phyloP scores from a whole-genome alignment of 345 rosid genomes.

The Brassica rapa region DNA sequence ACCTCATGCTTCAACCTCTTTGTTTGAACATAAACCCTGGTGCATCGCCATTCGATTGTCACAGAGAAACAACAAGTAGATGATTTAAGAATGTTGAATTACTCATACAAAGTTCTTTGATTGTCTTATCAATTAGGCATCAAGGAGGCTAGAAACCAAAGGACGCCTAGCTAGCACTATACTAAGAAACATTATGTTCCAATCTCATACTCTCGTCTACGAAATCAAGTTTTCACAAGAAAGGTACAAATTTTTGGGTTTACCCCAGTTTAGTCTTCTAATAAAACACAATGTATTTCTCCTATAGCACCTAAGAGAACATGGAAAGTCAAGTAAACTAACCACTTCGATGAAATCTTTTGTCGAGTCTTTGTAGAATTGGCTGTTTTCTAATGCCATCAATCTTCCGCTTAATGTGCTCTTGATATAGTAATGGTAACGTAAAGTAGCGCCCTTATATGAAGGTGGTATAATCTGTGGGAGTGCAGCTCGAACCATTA shows the following conservation, averaged over 20 bases:
- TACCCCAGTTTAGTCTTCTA: background rate
- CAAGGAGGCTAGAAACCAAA: conserved; percentile 19
- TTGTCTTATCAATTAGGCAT: conserved; percentile 18
- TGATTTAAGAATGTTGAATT: conserved; percentile 9
- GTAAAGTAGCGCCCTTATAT: conserved; percentile 80
- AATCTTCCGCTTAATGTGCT: conserved; percentile 58
- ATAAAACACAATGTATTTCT: conserved; percentile 20
- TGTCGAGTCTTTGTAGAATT: conserved; percentile 44
- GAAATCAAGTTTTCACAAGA: background rate
- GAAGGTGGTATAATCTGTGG: conserved; percentile 87
- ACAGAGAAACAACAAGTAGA: conserved; percentile 12
- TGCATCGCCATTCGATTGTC: conserved; percentile 18
- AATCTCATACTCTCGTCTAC: conserved; percentile 8
- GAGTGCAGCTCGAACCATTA: conserved; percentile 65
- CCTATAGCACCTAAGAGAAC: conserved; percentile 18
- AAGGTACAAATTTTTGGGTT: conserved; percentile 10
- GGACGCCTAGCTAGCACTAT: conserved; percentile 1
- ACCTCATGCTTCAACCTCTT: conserved; percentile 10
- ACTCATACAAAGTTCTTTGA: background rate
- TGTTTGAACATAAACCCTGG: background rate
- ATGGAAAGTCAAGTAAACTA: conserved; percentile 37
- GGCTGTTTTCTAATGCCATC: conserved; percentile 70
- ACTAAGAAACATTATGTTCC: conserved; percentile 23
- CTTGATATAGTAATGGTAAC: conserved; percentile 80
- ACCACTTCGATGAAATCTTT: conserved; percentile 69